Evolutionary conservation across 83 land plant genomes (phyloP), one percentile per base, ranked within the genome.

Genomic region (Isoetes engelmannii): DNA sequence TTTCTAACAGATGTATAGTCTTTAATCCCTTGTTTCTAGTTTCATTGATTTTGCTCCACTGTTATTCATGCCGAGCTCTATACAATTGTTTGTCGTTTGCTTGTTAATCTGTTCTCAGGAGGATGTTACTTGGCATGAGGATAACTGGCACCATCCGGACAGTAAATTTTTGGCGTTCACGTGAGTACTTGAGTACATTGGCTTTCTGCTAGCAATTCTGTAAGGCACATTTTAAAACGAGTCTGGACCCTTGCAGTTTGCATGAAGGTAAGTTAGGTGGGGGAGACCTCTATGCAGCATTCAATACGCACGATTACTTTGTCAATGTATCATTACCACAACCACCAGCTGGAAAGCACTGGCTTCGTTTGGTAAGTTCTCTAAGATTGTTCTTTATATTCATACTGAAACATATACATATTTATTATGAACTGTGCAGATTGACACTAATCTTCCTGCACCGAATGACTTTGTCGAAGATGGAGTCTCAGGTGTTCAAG

Each of bases 101-200:
- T n/a, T 51, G 12, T 51, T 12, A 10, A 51, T 51, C n/a, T 51
- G 54, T 51, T 1, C 54, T 51, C 15, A 64, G 67, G 47, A 18
- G 13, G 67, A 64, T 44, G 47, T 64, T 44, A 94, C 92, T 10
- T 94, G 99, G 99, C 96, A 94, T 76, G 92, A 94, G 72, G 76
- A 73, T 47, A 83, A 88, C 71, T 94, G 99, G 99, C 79, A 74
- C 59, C 88, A 94, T 57, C 45, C 62, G 53, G 90, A 90, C 12
- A 88, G 96, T 77, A 82, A 79, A 57, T 94, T 94, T 56, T 86
- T 94, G 59, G 96, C 99, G 45, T 90, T 90, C 58, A 86, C 99
- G 96, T 90, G 77, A 85, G 92, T 74, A 17, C 45, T 37, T 53
- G 56, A 59, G 15, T 8, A 44, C 10, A 37, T 42, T 56, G 20